Evolutionary conservation across 139 green algal genomes (phyloP).

Genomic region (Coelastrella sp.): DNA sequence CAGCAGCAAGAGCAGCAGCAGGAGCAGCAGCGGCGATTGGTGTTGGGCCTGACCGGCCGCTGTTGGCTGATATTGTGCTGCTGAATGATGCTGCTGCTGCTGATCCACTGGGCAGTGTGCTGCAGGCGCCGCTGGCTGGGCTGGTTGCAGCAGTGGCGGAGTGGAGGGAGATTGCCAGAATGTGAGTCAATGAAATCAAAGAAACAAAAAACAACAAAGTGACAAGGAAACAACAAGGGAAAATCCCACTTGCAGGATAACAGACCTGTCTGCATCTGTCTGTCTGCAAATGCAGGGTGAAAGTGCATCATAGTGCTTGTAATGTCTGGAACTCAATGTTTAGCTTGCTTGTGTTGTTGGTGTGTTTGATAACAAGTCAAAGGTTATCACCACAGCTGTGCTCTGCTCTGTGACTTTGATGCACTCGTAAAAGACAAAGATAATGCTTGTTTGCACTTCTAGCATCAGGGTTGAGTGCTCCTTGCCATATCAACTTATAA

Average conservation of each 20-base stretch:
- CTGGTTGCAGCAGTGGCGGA: conserved; percentile 12
- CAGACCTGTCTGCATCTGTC: no score
- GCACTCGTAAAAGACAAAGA: no score
- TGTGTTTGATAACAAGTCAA: no score
- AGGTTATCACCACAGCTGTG: no score
- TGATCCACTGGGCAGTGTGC: not conserved
- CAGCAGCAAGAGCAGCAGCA: not conserved
- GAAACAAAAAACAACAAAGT: not conserved
- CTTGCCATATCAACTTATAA: no score
- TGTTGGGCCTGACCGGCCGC: not conserved
- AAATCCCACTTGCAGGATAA: no score
- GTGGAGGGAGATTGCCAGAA: conserved; percentile 16
- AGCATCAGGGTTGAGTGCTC: no score
- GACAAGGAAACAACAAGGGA: no score
- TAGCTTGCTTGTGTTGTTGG: no score
- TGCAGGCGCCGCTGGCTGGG: conserved; percentile 2
- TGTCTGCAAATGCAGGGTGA: not conserved
- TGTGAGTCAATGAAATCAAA: not conserved
- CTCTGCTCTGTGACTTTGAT: no score
- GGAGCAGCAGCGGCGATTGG: not conserved
- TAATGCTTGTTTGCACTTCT: no score
- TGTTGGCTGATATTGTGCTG: conserved; percentile 15
- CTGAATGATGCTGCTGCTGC: conserved; percentile 36
- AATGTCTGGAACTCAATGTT: not conserved
- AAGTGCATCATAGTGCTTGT: not conserved